A percentile compares a stretch with the other conserved stretches of the same genome.
Evolutionary conservation across 108 stramenopile genomes (phyloP).

Genomic region (Epithemia pelagica): DNA sequence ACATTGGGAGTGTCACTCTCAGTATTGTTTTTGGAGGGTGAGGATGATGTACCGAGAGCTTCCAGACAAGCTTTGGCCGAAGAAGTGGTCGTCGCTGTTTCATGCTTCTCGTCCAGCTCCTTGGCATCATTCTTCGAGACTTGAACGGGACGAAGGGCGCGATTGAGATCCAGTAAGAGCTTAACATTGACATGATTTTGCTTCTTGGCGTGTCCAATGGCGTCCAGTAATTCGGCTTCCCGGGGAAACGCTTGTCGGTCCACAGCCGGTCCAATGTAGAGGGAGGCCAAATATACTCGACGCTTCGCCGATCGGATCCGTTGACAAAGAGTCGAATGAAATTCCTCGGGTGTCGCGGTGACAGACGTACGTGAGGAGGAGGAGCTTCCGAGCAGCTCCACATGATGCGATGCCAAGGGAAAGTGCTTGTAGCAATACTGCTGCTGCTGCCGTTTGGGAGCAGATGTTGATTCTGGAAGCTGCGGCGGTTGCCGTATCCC

Average conservation of each 20-base stretch:
- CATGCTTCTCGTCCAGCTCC: no score
- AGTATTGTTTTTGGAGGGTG: background rate
- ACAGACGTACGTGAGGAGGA: background rate
- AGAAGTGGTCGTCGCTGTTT: constrained; percentile 27
- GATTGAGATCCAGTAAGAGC: constrained; percentile 66
- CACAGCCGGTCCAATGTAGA: constrained; percentile 73
- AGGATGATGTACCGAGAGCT: background rate
- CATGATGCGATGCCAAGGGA: background rate
- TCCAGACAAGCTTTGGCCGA: constrained; percentile 28
- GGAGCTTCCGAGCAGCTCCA: background rate
- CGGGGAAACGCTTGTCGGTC: constrained; percentile 1
- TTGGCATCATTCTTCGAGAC: constrained; percentile 18
- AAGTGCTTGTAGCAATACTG: background rate
- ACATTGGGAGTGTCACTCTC: constrained; percentile 9
- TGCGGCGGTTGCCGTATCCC: no score
- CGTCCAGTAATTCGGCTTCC: constrained; percentile 50
- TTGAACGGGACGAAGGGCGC: constrained; percentile 60
- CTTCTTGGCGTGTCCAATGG: constrained; percentile 14
- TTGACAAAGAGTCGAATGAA: constrained; percentile 52
- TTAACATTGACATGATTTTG: constrained; percentile 29
- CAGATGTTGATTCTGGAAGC: no score
- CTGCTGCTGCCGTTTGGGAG: background rate
- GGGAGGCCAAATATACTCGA: constrained; percentile 65
- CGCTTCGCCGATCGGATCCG: constrained; percentile 49
- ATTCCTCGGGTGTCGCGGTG: constrained; percentile 45